Evolutionary conservation across 768 basidiomycete genomes (phyloP).

Genomic region (Podaxis sp.): DNA sequence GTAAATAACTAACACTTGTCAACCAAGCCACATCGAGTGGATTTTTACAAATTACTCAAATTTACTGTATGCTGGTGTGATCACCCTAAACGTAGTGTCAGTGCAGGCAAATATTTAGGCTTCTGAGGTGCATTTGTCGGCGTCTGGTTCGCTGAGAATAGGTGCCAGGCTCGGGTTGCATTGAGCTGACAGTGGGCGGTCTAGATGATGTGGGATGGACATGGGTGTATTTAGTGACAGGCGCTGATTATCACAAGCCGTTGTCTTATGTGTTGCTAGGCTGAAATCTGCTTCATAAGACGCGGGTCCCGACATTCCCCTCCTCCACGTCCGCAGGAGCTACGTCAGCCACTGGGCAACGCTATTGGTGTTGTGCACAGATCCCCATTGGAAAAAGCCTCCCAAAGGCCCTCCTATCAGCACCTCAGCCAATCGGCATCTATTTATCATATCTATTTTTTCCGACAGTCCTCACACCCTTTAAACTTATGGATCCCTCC

Average conservation of each 20-base stretch:
- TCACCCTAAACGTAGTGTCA: no score
- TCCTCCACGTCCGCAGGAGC: background rate
- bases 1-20: no score
- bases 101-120: no score
- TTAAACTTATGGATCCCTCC: background rate
- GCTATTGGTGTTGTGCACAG: background rate
- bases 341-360: background rate
- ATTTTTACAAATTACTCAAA: no score
- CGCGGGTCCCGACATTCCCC: background rate
- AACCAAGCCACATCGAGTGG: no score
- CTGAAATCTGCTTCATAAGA: background rate
- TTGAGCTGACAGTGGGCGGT: background rate
- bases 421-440: slow-evolving; percentile 4
- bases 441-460: background rate
- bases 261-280: background rate
- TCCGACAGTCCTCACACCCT: background rate
- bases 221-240: background rate
- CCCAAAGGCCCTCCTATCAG: background rate
- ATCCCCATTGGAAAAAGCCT: background rate
- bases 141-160: no score
- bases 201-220: background rate
- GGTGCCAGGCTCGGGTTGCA: background rate
- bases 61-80: no score
- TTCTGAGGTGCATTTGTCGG: no score
- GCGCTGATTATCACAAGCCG: no score